Conservation (phyloP, 257 asterid species). For the Buddleja alternifolia region DNA sequence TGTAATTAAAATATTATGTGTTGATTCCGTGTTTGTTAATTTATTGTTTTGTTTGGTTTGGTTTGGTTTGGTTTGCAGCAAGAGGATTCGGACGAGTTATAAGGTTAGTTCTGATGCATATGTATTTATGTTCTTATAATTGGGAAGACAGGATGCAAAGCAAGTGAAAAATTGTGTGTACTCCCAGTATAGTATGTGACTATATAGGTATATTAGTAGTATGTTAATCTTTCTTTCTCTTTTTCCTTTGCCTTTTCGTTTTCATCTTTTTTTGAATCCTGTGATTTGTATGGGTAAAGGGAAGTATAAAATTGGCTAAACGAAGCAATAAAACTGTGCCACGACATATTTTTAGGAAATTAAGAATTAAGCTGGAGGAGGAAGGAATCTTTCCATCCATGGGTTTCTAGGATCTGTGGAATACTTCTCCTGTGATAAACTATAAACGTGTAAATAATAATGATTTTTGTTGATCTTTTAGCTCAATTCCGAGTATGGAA, state of each 20-base stretch:
- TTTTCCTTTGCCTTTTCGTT: background rate
- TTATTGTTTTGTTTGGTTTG: background rate
- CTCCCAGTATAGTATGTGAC: too few species aligned
- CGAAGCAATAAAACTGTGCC: background rate
- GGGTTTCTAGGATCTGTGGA: background rate
- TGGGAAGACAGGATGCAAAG: background rate
- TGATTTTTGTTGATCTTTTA: slow-evolving; percentile 30
- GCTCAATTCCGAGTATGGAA: slow-evolving; percentile 74
- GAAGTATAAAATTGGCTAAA: background rate
- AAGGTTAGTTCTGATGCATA: slow-evolving; percentile 57
- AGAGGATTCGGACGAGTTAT: slow-evolving; percentile 78
- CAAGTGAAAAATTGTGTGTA: background rate
- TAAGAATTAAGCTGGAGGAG: background rate
- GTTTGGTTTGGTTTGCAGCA: slow-evolving; percentile 59
- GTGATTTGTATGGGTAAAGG: background rate
- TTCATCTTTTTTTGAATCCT: background rate
- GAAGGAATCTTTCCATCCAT: background rate
- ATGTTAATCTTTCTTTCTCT: background rate
- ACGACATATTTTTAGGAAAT: background rate
- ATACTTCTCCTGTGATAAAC: background rate
- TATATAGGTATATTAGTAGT: background rate
- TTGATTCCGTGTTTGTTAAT: background rate
- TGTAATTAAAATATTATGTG: slow-evolving; percentile 1
- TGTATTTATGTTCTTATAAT: slow-evolving; percentile 25
- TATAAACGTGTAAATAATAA: background rate